Percentiles rank a stretch among this genome's conserved stretches.
These are phyloP conservation scores for Colletotrichum paranaense DNA, from an alignment of 2,329 filamentous ascomycete genomes.

Conservation along the genomic window DNA sequence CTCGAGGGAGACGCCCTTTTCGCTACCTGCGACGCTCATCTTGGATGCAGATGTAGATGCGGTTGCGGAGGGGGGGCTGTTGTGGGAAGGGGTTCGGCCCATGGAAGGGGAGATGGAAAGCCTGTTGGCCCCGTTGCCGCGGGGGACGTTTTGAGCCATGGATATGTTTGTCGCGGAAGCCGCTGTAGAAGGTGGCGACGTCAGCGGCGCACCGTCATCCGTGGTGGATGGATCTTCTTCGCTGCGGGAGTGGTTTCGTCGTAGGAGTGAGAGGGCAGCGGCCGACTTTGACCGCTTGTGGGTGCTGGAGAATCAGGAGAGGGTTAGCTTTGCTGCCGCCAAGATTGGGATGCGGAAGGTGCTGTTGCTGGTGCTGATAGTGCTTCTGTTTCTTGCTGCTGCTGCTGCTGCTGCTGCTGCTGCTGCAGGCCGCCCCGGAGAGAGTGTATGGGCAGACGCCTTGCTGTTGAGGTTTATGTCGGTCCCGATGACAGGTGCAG, in stretches of 20 bases:
- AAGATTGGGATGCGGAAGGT: slow-evolving; percentile 11
- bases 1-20: slow-evolving; percentile 75
- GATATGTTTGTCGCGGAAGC: slow-evolving; percentile 46
- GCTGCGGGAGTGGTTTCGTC: slow-evolving; percentile 61
- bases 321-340: slow-evolving; percentile 16
- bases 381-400: slow-evolving; percentile 7
- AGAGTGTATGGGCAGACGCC: neutral
- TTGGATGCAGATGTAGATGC: slow-evolving; percentile 31
- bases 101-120: slow-evolving; percentile 57
- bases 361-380: slow-evolving; percentile 4
- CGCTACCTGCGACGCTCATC: slow-evolving; percentile 40
- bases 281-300: slow-evolving; percentile 68
- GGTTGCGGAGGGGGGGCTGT: slow-evolving; percentile 37
- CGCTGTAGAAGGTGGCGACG: slow-evolving; percentile 46
- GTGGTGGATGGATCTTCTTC: slow-evolving; percentile 63
- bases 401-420: slow-evolving; percentile 11
- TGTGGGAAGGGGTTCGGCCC: slow-evolving; percentile 53
- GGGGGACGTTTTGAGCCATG: slow-evolving; percentile 49
- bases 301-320: slow-evolving; percentile 41
- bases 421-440: slow-evolving; percentile 4
- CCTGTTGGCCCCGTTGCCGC: slow-evolving; percentile 56
- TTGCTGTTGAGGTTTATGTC: slow-evolving; percentile 11
- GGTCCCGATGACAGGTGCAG: slow-evolving; percentile 20
- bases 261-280: slow-evolving; percentile 64
- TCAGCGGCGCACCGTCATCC: slow-evolving; percentile 58